Evolutionary conservation across 192 early-diverging fungal genomes (phyloP), one percentile per base, ranked within the genome.

Genomic region (Dissophora ornata): DNA sequence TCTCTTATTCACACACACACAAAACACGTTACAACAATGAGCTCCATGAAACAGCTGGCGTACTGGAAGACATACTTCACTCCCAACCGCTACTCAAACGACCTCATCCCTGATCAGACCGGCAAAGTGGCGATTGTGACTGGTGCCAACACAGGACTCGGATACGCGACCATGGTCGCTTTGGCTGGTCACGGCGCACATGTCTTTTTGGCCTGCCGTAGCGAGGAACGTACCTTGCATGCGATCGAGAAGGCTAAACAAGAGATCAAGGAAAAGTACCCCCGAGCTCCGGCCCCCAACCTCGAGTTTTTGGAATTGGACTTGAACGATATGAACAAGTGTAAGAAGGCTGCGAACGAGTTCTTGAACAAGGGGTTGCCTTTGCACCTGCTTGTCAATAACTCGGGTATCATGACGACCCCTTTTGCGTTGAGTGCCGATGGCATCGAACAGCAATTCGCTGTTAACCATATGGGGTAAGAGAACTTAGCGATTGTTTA

Each of bases 121-220:
- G 80, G 79, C 30, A 84, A 84, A 44, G 40, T 78, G 19, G 77
- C 74, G n/a, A 82, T 86, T 25, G 59, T 86, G 21, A 86, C 85
- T 22, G 85, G 85, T 2, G 70, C 71, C n/a, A 84, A 81, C 40
- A 62, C 71, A 15, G 83, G 85, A 25, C 51, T 79, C 32, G 66
- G 74, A 34, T 79, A 69, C 50, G 60, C 52, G 7, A 79, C 66
- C 22, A 56, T 48, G 11, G 45, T 61, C 30, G 74, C 66, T 30
- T 50, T 79, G 25, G 66, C 66, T 5, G 59, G 45, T 51, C 58
- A 61, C 26, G 55, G 49, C 10, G 74, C 74, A 13, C 74, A 69
- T 51, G 74, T 64, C 24, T 58, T 79, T 21, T 16, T 69, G 15
- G 57, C 53, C 34, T 58, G 66, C 29, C 49, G 66, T 45, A 63